Evolutionary conservation across 129 eudicot species (phyloP), one percentile per base, ranked within the genome.

Genomic region (Heracleum sosnowskyi): DNA sequence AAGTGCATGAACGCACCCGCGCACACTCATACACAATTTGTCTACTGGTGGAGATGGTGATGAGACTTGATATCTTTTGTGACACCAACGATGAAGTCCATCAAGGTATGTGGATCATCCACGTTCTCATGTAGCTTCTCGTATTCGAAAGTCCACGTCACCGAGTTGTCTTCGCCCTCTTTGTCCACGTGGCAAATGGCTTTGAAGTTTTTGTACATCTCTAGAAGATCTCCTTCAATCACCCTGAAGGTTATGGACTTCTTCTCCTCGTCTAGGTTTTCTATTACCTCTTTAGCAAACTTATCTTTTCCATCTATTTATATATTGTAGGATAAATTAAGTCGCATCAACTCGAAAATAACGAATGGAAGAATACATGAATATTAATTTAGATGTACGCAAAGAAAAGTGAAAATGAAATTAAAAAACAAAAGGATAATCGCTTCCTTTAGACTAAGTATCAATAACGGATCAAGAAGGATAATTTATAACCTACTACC

Each of bases 261-360:
- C 41, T 91, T 89, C 74, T 81, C 90, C 81, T 87, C 87, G 10
- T 91, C 97, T 15, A 91, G 79, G 22, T 80, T 89, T 51, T 89
- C 90, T 1, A 89, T 82, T 17, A 79, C 39, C 60, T 85, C 87
- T 24, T 89, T 89, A 0, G 84, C 87, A 46, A 80, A 75, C 12
- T 76, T 74, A 7, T 74, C 55, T 79, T 89, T 86, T 55, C 89
- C 97, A 9, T 89, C 92, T n/a, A n/a, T n/a, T n/a, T n/a, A n/a
- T n/a, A n/a, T n/a, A n/a, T n/a, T n/a, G n/a, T n/a, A n/a, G n/a
- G n/a, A n/a, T n/a, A n/a, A n/a, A n/a, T n/a, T n/a, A n/a, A n/a
- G n/a, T n/a, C n/a, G n/a, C n/a, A n/a, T n/a, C n/a, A n/a, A n/a
- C n/a, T n/a, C n/a, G n/a, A n/a, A n/a, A n/a, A n/a, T n/a, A n/a